Evolutionary conservation across 176 grass and related monocot genomes (phyloP).

Genomic region (Paspalum vaginatum): DNA sequence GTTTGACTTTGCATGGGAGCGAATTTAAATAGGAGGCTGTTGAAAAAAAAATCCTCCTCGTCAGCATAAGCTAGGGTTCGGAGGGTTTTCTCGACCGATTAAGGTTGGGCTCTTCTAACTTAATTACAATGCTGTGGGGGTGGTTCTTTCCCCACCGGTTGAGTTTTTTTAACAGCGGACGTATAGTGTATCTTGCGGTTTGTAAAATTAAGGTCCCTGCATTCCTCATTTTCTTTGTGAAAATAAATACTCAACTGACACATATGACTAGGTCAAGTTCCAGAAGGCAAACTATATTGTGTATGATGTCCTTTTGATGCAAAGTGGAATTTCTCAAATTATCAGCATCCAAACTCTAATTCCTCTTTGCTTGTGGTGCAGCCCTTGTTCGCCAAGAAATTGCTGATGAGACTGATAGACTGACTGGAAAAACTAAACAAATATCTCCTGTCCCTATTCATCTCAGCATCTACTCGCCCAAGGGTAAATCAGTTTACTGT

Average conservation of each 20-base stretch:
- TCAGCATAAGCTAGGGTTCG: no score
- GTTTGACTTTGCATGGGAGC: no score
- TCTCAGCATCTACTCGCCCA: constrained; percentile 72
- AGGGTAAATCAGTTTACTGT: constrained; percentile 50
- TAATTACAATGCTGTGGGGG: no score
- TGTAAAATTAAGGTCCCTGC: background rate
- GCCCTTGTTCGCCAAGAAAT: constrained; percentile 82
- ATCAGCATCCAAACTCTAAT: constrained; percentile 4
- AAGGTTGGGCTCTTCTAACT: no score
- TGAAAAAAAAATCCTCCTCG: no score
- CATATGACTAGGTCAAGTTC: background rate
- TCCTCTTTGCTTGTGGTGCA: constrained; percentile 33
- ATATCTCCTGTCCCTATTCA: constrained; percentile 81
- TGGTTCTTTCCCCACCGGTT: no score
- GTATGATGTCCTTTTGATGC: background rate
- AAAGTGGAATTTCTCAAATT: background rate
- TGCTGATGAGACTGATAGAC: constrained; percentile 75
- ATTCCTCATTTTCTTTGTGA: background rate
- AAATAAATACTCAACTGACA: background rate
- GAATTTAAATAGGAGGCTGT: no score
- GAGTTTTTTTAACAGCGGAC: background rate
- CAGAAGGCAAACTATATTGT: background rate
- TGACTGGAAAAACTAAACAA: constrained; percentile 78
- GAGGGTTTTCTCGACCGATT: no score
- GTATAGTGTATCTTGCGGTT: background rate